phyloP scores from a whole-genome alignment of 371 early-diverging fungal species.

The Actinomortierella ambigua region DNA sequence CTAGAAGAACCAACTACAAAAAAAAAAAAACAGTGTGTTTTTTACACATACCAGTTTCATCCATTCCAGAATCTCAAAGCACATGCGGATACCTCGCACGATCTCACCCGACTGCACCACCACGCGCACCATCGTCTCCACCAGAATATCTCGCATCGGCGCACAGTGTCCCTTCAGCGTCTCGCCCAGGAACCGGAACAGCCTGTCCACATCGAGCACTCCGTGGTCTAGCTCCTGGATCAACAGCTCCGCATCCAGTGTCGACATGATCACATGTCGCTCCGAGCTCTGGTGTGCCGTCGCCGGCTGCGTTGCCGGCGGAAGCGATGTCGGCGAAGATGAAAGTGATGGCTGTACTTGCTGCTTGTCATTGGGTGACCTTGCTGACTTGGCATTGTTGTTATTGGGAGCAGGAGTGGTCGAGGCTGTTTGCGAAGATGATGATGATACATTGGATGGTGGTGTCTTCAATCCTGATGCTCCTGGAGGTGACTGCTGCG shows the following conservation, averaged over 20 bases:
- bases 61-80: constrained; percentile 71
- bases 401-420: too few relatives aligned
- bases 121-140: constrained; percentile 35
- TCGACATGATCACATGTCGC: constrained; percentile 19
- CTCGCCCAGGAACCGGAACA: constrained; percentile 60
- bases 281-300: constrained; percentile 18
- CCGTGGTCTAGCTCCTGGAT: constrained; percentile 51
- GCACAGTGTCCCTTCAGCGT: constrained; percentile 59
- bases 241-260: constrained; percentile 49
- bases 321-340: too few relatives aligned
- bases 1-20: neutral
- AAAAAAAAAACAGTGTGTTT: neutral
- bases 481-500: too few relatives aligned
- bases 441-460: too few relatives aligned
- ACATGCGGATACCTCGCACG: constrained; percentile 57
- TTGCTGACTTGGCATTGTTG: too few relatives aligned
- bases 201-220: constrained; percentile 53
- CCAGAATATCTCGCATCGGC: constrained; percentile 40
- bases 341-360: too few relatives aligned
- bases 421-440: too few relatives aligned
- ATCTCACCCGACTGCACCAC: constrained; percentile 48
- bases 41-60: constrained; percentile 69
- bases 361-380: too few relatives aligned
- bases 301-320: neutral
- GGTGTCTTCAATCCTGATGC: too few relatives aligned